Conservation (phyloP, 805 yeast genomes). For the Yamadazyma scolyti region DNA sequence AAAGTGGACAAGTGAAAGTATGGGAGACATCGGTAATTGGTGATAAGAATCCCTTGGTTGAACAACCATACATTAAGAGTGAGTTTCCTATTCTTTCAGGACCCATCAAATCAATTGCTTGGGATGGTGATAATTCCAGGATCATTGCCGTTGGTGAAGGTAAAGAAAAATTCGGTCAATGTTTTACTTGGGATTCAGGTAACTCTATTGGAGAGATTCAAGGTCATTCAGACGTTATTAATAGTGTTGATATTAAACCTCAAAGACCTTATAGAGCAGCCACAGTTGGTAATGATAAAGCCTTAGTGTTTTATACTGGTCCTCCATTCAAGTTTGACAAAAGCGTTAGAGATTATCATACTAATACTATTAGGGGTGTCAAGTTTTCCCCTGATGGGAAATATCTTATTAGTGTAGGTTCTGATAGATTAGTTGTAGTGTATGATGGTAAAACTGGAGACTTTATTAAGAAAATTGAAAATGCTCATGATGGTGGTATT, state of each 20-base stretch:
- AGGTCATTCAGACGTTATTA: conserved; percentile 83
- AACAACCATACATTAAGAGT: conserved; percentile 50
- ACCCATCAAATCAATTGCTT: conserved; percentile 73
- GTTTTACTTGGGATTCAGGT: conserved; percentile 91
- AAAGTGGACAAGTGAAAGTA: conserved; percentile 79
- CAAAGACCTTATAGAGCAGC: conserved; percentile 90
- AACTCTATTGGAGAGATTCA: conserved; percentile 95
- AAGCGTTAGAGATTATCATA: conserved; percentile 70
- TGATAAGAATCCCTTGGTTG: conserved; percentile 29
- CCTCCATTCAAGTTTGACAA: conserved; percentile 89
- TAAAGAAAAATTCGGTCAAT: conserved; percentile 85
- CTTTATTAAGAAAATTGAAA: conserved; percentile 46
- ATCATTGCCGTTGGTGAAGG: conserved; percentile 95
- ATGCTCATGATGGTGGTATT: conserved; percentile 76
- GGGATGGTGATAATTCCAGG: conserved; percentile 88
- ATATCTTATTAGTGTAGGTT: conserved; percentile 73
- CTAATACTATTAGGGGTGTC: conserved; percentile 77
- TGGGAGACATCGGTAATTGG: conserved; percentile 61
- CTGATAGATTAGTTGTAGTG: conserved; percentile 71
- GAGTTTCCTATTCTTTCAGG: conserved; percentile 81
- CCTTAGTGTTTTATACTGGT: conserved; percentile 80
- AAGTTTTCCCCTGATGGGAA: conserved; percentile 80
- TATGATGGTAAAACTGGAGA: conserved; percentile 92
- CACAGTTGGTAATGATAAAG: conserved; percentile 87
- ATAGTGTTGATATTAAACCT: conserved; percentile 80